Evolutionary conservation across 2,329 filamentous ascomycete genomes (phyloP).

Genomic region (Ophiostoma tasmaniense): DNA sequence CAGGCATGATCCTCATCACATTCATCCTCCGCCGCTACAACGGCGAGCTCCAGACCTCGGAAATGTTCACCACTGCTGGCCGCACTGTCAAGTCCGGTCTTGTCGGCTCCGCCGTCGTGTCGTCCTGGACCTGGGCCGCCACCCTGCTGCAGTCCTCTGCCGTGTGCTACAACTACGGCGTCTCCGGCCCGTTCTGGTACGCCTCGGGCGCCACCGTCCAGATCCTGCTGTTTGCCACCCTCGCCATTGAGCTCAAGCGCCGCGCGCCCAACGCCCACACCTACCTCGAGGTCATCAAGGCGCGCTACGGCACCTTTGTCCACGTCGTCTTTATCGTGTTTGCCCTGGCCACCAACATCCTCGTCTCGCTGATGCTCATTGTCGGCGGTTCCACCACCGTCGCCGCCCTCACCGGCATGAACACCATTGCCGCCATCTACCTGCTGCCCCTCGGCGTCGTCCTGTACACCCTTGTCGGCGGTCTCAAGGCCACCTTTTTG

Average conservation of each 20-base stretch:
- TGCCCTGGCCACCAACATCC: constrained; percentile 73
- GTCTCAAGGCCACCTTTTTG: constrained; percentile 80
- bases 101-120: constrained; percentile 82
- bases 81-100: constrained; percentile 82
- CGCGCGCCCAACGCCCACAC: constrained; percentile 80
- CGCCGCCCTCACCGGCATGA: constrained; percentile 61
- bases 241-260: constrained; percentile 83
- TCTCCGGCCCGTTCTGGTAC: constrained; percentile 54
- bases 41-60: constrained; percentile 71
- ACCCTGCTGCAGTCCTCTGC: constrained; percentile 70
- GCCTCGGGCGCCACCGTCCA: constrained; percentile 70
- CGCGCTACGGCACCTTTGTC: constrained; percentile 62
- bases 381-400: constrained; percentile 75
- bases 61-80: constrained; percentile 87
- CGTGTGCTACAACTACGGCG: constrained; percentile 74
- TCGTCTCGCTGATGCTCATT: constrained; percentile 83
- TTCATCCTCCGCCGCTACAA: constrained; percentile 34
- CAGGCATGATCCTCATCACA: constrained; percentile 33
- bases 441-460: constrained; percentile 73
- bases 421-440: constrained; percentile 74
- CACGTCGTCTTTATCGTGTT: constrained; percentile 78
- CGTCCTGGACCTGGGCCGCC: constrained; percentile 88
- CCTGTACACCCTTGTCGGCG: constrained; percentile 67
- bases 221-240: constrained; percentile 80
- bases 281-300: constrained; percentile 74